These are phyloP conservation scores for Vitis rupestris DNA, from an alignment of 164 flowering plant species.

Conservation along the genomic window DNA sequence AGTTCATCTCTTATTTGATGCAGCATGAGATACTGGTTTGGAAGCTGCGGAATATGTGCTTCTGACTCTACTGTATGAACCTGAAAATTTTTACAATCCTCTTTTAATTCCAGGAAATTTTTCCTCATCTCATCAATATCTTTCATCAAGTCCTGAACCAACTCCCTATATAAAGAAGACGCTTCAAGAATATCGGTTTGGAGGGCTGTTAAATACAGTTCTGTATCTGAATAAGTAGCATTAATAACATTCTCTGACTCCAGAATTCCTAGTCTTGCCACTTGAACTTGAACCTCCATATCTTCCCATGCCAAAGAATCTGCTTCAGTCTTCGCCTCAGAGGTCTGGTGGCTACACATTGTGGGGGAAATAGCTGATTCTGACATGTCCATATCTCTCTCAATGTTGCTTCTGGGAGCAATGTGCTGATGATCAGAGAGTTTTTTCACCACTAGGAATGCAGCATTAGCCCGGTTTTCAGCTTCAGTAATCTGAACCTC, in stretches of 20 bases:
- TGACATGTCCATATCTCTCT: slow-evolving; percentile 12
- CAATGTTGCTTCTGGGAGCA: slow-evolving; percentile 9
- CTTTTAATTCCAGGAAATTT: slow-evolving; percentile 17
- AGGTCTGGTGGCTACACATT: background rate
- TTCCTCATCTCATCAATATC: slow-evolving; percentile 27
- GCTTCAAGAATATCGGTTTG: slow-evolving; percentile 15
- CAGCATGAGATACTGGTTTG: slow-evolving; percentile 18
- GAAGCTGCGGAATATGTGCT: slow-evolving; percentile 6
- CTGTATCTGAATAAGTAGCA: slow-evolving; percentile 26
- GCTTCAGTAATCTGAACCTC: slow-evolving; percentile 36
- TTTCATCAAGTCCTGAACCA: slow-evolving; percentile 22
- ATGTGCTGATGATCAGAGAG: slow-evolving; percentile 20
- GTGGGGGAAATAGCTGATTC: background rate
- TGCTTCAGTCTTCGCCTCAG: slow-evolving; percentile 16
- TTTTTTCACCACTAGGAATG: slow-evolving; percentile 29
- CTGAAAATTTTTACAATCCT: background rate
- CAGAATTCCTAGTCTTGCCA: slow-evolving; percentile 25
- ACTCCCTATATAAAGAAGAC: slow-evolving; percentile 13
- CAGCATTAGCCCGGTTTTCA: slow-evolving; percentile 41
- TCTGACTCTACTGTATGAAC: slow-evolving; percentile 5
- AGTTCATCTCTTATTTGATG: slow-evolving; percentile 34
- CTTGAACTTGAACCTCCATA: slow-evolving; percentile 21
- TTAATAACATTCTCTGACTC: slow-evolving; percentile 28
- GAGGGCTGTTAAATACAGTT: slow-evolving; percentile 24
- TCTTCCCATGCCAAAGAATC: slow-evolving; percentile 16